Evolutionary conservation across 306 rosid genomes (phyloP).

Genomic region (Begonia loranthoides): DNA sequence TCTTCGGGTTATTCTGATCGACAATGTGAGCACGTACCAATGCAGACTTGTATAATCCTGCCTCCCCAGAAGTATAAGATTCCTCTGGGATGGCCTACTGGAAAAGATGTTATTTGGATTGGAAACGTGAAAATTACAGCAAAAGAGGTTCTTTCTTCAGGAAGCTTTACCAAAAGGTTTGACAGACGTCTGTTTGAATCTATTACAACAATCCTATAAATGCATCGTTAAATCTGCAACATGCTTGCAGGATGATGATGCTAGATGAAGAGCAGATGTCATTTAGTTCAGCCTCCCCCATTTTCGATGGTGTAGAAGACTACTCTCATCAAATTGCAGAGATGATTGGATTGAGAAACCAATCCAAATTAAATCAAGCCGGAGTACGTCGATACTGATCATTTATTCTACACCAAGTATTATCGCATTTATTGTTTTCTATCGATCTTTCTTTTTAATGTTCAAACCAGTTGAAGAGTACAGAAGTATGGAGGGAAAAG

Average conservation of each 20-base stretch:
- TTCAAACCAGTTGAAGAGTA: background rate
- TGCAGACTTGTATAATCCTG: conserved; percentile 56
- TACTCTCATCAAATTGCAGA: conserved; percentile 95
- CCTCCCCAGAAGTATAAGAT: conserved; percentile 71
- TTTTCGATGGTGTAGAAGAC: conserved; percentile 90
- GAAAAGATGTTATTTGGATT: conserved; percentile 88
- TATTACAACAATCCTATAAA: conserved; percentile 7
- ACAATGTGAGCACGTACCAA: conserved; percentile 37
- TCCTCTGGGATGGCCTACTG: conserved; percentile 94
- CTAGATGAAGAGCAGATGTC: conserved; percentile 89
- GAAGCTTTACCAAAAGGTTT: conserved; percentile 91
- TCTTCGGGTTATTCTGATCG: conserved; percentile 46
- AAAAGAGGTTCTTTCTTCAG: conserved; percentile 84
- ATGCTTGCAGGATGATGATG: conserved; percentile 84
- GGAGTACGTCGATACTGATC: conserved; percentile 42
- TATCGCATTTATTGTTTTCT: background rate
- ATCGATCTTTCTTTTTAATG: background rate
- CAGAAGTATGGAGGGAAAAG: too few species aligned
- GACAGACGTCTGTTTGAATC: conserved; percentile 8
- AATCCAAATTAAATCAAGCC: conserved; percentile 61
- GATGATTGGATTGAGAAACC: conserved; percentile 93
- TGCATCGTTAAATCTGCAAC: conserved; percentile 1
- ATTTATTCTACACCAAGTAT: background rate
- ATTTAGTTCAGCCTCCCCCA: conserved; percentile 73
- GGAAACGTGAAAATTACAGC: conserved; percentile 75